A percentile compares a stretch with the other conserved stretches of the same genome.
Conservation (phyloP, 2,329 filamentous ascomycete genomes). For the Aspergillus tanneri region DNA sequence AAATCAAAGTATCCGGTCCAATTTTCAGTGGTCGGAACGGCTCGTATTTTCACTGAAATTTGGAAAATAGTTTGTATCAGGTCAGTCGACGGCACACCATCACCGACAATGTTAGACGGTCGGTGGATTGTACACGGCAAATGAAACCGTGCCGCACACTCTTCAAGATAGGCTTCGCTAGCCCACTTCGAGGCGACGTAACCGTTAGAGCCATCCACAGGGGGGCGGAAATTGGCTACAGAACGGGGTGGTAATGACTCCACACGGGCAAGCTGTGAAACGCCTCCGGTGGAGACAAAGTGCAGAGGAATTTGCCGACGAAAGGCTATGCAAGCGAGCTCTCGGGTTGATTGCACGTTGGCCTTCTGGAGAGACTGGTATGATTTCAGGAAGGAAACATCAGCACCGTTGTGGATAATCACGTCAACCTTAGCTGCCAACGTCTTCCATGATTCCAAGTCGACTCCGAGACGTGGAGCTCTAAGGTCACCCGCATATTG, state of each 20-base stretch:
- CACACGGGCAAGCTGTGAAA: conserved; percentile 7
- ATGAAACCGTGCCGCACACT: conserved; percentile 11
- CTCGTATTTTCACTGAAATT: neutral
- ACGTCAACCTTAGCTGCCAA: conserved; percentile 16
- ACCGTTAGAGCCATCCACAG: conserved; percentile 31
- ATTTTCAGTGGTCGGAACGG: neutral
- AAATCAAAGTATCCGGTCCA: too few species aligned
- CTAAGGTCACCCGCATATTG: too few species aligned
- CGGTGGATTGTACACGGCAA: conserved; percentile 35
- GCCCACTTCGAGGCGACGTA: conserved; percentile 45
- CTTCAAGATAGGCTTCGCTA: conserved; percentile 40
- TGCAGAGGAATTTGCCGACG: conserved; percentile 28
- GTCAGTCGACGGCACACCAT: conserved; percentile 20
- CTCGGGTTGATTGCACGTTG: conserved; percentile 29
- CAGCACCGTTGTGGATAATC: conserved; percentile 28
- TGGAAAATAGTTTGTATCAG: conserved; percentile 20
- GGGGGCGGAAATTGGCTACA: conserved; percentile 18
- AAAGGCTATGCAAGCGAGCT: conserved; percentile 25
- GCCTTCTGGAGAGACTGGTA: conserved; percentile 28
- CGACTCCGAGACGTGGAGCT: too few species aligned
- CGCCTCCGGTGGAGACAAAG: conserved; percentile 30
- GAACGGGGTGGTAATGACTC: conserved; percentile 9
- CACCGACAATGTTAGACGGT: conserved; percentile 23
- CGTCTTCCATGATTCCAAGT: too few species aligned
- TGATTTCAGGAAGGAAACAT: conserved; percentile 31